These are phyloP conservation scores for Arthrinium puccinioides DNA, from an alignment of 2,329 filamentous ascomycete species.

Conservation along the genomic window DNA sequence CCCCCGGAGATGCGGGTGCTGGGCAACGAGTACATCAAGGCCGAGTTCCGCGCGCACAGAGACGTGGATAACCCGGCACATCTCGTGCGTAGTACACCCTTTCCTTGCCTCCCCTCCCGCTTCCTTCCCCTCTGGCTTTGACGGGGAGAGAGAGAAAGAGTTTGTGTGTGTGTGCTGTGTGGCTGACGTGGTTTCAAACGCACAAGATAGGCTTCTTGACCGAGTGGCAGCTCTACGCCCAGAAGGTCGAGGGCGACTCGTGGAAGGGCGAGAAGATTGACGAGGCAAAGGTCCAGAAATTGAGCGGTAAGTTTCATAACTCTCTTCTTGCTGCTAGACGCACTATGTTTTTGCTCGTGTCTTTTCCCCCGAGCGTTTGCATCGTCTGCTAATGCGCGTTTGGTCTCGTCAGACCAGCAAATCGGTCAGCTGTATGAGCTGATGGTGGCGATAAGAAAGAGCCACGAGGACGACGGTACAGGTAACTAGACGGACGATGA, in stretches of 20 bases:
- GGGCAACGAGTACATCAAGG: conserved; percentile 89
- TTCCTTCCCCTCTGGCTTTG: neutral
- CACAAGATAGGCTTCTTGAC: conserved; percentile 90
- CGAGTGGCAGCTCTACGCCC: conserved; percentile 94
- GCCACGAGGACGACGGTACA: too few relatives aligned
- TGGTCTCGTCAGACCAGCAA: conserved; percentile 71
- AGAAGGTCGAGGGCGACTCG: conserved; percentile 78
- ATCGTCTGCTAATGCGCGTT: neutral
- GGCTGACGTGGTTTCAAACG: neutral
- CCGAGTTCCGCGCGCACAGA: conserved; percentile 80
- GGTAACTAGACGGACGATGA: too few relatives aligned
- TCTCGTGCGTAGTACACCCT: conserved; percentile 52
- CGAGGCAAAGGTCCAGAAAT: conserved; percentile 75
- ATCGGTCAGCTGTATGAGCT: conserved; percentile 89
- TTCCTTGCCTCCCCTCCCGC: neutral
- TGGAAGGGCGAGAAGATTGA: conserved; percentile 87
- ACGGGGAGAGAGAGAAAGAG: neutral
- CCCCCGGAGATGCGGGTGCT: conserved; percentile 68
- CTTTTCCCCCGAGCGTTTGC: neutral
- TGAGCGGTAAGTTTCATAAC: conserved; percentile 65
- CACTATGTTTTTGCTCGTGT: conserved; percentile 1
- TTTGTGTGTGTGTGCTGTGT: too few relatives aligned
- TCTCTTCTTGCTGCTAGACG: neutral
- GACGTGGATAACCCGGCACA: conserved; percentile 86
- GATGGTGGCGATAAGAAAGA: conserved; percentile 7